Evolutionary conservation across 306 rosid species (phyloP).

Genomic region (Citrullus mucosospermus): DNA sequence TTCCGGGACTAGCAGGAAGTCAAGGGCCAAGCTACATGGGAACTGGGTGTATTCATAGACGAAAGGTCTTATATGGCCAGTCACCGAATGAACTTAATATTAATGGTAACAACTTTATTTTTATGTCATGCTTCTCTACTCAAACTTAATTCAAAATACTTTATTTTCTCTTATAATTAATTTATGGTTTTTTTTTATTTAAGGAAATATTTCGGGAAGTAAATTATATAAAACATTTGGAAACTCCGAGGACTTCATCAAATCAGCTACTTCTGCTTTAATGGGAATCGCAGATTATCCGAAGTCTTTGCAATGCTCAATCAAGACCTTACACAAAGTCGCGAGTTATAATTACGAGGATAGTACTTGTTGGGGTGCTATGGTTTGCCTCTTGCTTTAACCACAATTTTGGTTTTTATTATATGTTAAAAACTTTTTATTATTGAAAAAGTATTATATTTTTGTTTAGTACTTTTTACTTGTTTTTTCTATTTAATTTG

Average conservation of each 20-base stretch:
- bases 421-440: no score
- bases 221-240: background rate
- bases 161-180: no score
- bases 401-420: background rate
- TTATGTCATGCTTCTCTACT: no score
- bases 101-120: no score
- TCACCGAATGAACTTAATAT: background rate
- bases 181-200: no score
- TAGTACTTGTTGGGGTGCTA: slow-evolving; percentile 3
- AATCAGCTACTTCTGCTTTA: background rate
- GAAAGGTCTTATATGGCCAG: background rate
- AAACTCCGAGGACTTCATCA: background rate
- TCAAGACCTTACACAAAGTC: slow-evolving; percentile 1
- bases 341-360: slow-evolving; percentile 3
- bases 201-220: no score
- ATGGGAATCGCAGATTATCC: background rate
- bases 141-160: no score
- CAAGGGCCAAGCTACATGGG: slow-evolving; percentile 4
- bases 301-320: background rate
- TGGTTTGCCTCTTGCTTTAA: background rate
- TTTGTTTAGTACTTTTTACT: no score
- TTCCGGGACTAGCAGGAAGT: background rate
- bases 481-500: no score
- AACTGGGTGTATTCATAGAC: background rate
- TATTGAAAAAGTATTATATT: no score